Evolutionary conservation across 2,329 filamentous ascomycete genomes (phyloP).

Genomic region (Mycosphaerelloides madeirae): DNA sequence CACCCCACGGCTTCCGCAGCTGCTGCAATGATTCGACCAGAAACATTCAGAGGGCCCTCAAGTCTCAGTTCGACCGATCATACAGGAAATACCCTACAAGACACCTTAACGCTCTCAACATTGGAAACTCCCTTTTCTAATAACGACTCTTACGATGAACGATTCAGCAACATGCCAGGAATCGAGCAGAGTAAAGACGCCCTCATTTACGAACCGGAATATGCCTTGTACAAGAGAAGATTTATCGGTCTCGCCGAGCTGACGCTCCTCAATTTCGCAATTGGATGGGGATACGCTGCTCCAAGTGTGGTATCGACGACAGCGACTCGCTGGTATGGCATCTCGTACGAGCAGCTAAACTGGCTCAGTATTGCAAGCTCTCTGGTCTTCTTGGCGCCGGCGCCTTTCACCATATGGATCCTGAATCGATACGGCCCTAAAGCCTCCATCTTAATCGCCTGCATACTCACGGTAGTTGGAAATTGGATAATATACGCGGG

Average conservation of each 20-base stretch:
- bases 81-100: no score
- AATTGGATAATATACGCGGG: conserved; percentile 65
- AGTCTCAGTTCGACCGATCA: no score
- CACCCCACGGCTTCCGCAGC: no score
- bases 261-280: conserved; percentile 6
- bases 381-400: conserved; percentile 69
- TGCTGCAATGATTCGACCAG: no score
- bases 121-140: no score
- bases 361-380: conserved; percentile 84
- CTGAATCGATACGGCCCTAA: conserved; percentile 72
- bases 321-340: conserved; percentile 67
- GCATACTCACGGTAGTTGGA: conserved; percentile 67
- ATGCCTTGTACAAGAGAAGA: conserved; percentile 3
- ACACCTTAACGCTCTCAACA: no score
- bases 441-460: conserved; percentile 65
- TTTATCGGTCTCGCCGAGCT: conserved; percentile 4
- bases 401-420: conserved; percentile 66
- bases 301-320: conserved; percentile 61
- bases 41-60: no score
- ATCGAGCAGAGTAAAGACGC: no score
- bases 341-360: conserved; percentile 71
- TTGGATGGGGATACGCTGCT: conserved; percentile 6
- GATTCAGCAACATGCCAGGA: no score
- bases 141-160: no score
- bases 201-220: neutral